Percentiles rank a stretch among this genome's conserved stretches.
These are phyloP conservation scores for Rhinocladiella mackenziei DNA, from an alignment of 2,329 filamentous ascomycete species.

Conservation along the genomic window DNA sequence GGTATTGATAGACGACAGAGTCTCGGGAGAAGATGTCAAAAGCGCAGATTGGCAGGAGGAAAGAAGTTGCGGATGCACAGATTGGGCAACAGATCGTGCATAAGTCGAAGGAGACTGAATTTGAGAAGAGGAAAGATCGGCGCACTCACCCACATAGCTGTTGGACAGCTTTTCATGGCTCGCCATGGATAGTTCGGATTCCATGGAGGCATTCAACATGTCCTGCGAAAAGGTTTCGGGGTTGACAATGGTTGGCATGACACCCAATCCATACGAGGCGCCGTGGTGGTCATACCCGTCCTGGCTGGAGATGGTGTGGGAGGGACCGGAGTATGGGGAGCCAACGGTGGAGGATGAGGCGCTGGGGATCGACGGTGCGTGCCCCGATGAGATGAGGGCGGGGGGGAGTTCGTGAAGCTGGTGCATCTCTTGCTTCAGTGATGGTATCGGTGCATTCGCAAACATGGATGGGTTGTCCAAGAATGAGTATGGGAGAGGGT, in stretches of 20 bases:
- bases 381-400: conserved; percentile 59
- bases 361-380: conserved; percentile 53
- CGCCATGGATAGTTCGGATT: conserved; percentile 40
- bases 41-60: conserved; percentile 6
- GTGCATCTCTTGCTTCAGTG: conserved; percentile 22
- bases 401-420: conserved; percentile 42
- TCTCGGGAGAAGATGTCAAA: conserved; percentile 8
- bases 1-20: conserved; percentile 12
- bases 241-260: conserved; percentile 62
- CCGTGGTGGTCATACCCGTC: conserved; percentile 55
- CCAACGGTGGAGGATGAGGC: conserved; percentile 64
- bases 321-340: conserved; percentile 62
- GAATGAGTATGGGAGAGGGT: conserved; percentile 24
- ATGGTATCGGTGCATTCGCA: conserved; percentile 16
- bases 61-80: conserved; percentile 4
- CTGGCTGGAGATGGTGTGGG: conserved; percentile 49
- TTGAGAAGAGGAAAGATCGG: conserved; percentile 37
- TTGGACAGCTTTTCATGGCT: conserved; percentile 43
- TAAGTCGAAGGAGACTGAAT: conserved; percentile 21
- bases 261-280: conserved; percentile 48
- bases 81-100: conserved; percentile 20
- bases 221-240: conserved; percentile 48
- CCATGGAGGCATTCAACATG: conserved; percentile 40
- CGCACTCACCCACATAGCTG: conserved; percentile 46
- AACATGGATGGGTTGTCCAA: conserved; percentile 23